Evolutionary conservation across 352 stramenopile genomes (phyloP).

Genomic region (Pseudoperonospora humuli): DNA sequence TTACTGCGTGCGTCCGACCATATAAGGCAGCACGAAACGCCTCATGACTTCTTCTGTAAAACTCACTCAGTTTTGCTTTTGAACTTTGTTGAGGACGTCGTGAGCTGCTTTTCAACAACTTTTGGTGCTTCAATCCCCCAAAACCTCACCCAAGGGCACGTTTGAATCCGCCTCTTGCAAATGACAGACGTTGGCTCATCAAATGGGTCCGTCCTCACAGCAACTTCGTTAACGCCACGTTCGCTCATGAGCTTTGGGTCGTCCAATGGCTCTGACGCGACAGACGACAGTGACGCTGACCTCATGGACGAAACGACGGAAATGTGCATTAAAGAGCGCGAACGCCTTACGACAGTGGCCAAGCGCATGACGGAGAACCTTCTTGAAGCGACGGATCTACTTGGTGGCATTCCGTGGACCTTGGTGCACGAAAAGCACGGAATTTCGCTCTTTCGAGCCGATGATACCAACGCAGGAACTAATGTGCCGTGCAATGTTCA

Average conservation of each 20-base stretch:
- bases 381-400: conserved; percentile 63
- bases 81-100: conserved; percentile 4
- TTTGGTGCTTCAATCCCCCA: neutral
- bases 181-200: conserved; percentile 21
- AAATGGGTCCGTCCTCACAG: conserved; percentile 5
- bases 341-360: conserved; percentile 59
- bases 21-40: conserved; percentile 14
- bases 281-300: conserved; percentile 11
- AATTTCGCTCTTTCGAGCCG: conserved; percentile 74
- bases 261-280: conserved; percentile 16
- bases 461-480: conserved; percentile 34
- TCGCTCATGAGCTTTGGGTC: conserved; percentile 17
- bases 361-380: conserved; percentile 80
- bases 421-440: conserved; percentile 78
- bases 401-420: conserved; percentile 61
- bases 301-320: conserved; percentile 1
- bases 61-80: conserved; percentile 24
- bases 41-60: neutral
- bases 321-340: conserved; percentile 50
- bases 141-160: conserved; percentile 2
- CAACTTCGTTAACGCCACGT: conserved; percentile 12
- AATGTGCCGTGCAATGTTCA: conserved; percentile 82
- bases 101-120: neutral
- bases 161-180: no score
- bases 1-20: conserved; percentile 3